These are phyloP conservation scores for Pestalotiopsis sp. DNA, from an alignment of 2,329 filamentous ascomycete species.

Conservation along the genomic window DNA sequence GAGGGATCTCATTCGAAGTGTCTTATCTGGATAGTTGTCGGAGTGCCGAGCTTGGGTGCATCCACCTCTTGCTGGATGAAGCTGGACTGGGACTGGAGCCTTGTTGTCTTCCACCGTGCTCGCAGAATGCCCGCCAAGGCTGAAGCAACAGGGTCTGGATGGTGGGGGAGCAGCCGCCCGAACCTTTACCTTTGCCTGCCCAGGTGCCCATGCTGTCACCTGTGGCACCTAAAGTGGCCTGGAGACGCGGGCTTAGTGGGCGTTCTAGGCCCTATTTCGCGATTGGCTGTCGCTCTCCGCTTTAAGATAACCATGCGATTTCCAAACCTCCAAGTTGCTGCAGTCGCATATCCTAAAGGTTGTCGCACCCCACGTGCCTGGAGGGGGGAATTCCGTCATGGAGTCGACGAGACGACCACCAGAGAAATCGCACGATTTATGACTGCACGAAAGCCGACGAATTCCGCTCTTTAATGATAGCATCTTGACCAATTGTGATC, in stretches of 20 bases:
- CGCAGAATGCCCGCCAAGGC: constrained; percentile 17
- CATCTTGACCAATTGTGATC: not conserved
- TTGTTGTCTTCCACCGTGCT: not conserved
- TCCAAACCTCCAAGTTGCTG: not conserved
- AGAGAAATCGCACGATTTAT: not conserved
- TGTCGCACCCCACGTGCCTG: not conserved
- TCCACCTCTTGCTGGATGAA: constrained; percentile 2
- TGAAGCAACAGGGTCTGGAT: constrained; percentile 1
- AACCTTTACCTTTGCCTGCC: not conserved
- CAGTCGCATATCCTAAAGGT: not conserved
- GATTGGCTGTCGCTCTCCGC: not conserved
- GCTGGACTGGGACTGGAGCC: constrained; percentile 10
- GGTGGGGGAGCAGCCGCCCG: constrained; percentile 5
- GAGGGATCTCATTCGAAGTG: not conserved
- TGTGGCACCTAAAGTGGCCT: not conserved
- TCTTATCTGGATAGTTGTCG: not conserved
- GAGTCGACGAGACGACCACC: not conserved
- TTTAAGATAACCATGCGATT: not conserved
- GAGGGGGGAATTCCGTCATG: not conserved
- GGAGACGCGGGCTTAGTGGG: not conserved
- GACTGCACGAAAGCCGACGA: not conserved
- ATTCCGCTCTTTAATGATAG: not conserved
- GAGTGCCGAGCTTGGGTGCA: not conserved
- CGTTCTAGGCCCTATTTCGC: not conserved
- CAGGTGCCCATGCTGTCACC: not conserved